These are phyloP conservation scores for Cladosporium austrohemisphaericum DNA, from an alignment of 2,329 filamentous ascomycete species.

Conservation along the genomic window DNA sequence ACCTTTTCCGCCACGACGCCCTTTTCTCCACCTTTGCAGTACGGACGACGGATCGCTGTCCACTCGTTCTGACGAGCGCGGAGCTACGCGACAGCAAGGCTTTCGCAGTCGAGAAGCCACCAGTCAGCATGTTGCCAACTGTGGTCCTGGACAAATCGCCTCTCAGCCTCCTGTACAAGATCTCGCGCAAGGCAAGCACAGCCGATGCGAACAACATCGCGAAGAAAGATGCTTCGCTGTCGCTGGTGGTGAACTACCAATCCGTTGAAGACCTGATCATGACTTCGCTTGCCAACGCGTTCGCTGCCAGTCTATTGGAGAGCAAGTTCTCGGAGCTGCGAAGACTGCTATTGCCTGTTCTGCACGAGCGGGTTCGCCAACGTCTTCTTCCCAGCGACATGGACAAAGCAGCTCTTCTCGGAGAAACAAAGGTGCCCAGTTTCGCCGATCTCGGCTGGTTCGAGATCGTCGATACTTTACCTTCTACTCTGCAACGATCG, in stretches of 20 bases:
- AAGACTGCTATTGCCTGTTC: conserved; percentile 50
- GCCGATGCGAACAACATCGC: conserved; percentile 18
- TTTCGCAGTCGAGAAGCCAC: conserved; percentile 60
- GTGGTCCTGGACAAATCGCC: conserved; percentile 78
- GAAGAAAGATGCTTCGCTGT: conserved; percentile 46
- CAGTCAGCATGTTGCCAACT: conserved; percentile 39
- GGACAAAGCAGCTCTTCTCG: conserved; percentile 53
- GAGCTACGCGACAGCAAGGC: conserved; percentile 66
- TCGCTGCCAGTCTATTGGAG: conserved; percentile 44
- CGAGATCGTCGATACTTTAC: conserved; percentile 49
- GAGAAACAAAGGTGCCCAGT: conserved; percentile 49
- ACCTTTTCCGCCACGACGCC: conserved; percentile 79
- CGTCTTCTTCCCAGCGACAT: conserved; percentile 39
- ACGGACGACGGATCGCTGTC: conserved; percentile 71
- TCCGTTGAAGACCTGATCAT: conserved; percentile 71
- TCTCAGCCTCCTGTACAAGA: conserved; percentile 74
- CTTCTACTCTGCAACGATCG: conserved; percentile 40
- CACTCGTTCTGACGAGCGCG: conserved; percentile 69
- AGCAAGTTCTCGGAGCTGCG: conserved; percentile 47
- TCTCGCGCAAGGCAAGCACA: conserved; percentile 52
- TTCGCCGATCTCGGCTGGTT: conserved; percentile 55
- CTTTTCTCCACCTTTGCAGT: conserved; percentile 90
- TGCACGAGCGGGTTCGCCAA: conserved; percentile 45
- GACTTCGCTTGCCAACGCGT: conserved; percentile 43
- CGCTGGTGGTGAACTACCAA: conserved; percentile 70